These are phyloP conservation scores for Tulasnella sp. DNA, from an alignment of 768 basidiomycete species.

Conservation along the genomic window DNA sequence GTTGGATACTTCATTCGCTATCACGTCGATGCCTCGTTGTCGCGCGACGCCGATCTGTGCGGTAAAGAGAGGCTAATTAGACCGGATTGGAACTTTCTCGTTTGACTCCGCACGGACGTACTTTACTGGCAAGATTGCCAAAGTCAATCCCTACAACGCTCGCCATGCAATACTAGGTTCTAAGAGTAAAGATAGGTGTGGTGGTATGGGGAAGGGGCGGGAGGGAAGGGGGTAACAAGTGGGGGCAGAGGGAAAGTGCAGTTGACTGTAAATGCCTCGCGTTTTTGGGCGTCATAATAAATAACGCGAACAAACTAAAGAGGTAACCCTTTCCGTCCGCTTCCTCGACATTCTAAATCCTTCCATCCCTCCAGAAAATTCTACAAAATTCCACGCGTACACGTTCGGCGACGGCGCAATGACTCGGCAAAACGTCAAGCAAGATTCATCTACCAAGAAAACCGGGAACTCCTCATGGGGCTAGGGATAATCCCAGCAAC, in stretches of 20 bases:
- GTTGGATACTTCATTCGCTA: slow-evolving; percentile 97
- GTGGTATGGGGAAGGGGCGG: slow-evolving; percentile 22
- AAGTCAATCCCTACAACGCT: slow-evolving; percentile 92
- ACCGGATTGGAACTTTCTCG: slow-evolving; percentile 34
- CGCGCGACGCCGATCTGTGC: slow-evolving; percentile 90
- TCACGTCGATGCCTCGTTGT: slow-evolving; percentile 97
- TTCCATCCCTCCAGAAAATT: slow-evolving; percentile 7
- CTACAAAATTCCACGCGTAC: slow-evolving; percentile 22
- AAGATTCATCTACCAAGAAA: background rate
- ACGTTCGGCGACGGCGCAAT: background rate
- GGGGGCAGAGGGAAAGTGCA: slow-evolving; percentile 18
- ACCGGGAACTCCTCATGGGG: background rate
- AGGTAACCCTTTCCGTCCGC: background rate
- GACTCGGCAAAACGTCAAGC: background rate
- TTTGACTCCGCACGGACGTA: slow-evolving; percentile 43
- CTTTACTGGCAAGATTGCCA: slow-evolving; percentile 88
- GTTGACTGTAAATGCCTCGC: slow-evolving; percentile 30
- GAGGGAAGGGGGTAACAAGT: slow-evolving; percentile 22
- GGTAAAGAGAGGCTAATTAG: slow-evolving; percentile 34
- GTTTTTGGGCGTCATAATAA: slow-evolving; percentile 8
- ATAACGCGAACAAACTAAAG: slow-evolving; percentile 13
- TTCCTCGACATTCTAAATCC: background rate
- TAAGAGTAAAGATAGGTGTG: slow-evolving; percentile 14
- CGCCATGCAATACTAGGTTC: slow-evolving; percentile 57
- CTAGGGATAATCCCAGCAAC: background rate